Evolutionary conservation across 208 protist genomes (phyloP), one percentile per base, ranked within the genome.

Genomic region (Blechomonas ayalai): DNA sequence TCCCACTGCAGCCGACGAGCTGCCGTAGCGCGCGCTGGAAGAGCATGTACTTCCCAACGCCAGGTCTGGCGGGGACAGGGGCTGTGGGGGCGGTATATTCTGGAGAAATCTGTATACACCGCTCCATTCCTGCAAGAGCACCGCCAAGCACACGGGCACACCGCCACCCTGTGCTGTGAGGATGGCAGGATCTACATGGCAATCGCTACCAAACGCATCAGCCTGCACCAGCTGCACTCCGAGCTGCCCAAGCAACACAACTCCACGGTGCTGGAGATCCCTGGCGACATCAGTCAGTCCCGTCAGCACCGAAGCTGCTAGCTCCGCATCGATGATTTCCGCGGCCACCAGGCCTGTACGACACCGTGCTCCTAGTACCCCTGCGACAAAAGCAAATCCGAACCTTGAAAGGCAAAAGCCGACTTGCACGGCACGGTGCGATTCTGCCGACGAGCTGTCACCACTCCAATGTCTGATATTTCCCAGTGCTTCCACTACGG

Each of bases 221-320:
- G 29, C 23, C 25, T 52, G 49, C 4, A 70, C 40, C 13, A 47
- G 44, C 2, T 25, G 6, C 16, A 74, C 58, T 38, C 80, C 64
- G n/a, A 73, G 32, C 58, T 83, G 69, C 0, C 81, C 81, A 4
- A 74, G 54, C n/a, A 90, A 52, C 0, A 83, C 34, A 34, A 81
- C 56, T 28, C 53, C 70, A 32, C 73, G 77, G 25, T 69, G 62
- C 28, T 73, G 58, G 36, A 81, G 60, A 24, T 49, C 47, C 46
- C 52, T 51, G 26, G 68, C 63, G 9, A 37, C 29, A 9, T 45
- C 24, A 31, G 48, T 39, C 1, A 72, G 59, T 19, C 45, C 28
- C 7, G 20, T 22, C 3, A 43, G 28, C 9, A 49, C 34, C n/a
- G n/a, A n/a, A n/a, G n/a, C n/a, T n/a, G n/a, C n/a, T n/a, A n/a